These are phyloP conservation scores for Russula olivacea DNA, from an alignment of 768 basidiomycete species.

Conservation along the genomic window DNA sequence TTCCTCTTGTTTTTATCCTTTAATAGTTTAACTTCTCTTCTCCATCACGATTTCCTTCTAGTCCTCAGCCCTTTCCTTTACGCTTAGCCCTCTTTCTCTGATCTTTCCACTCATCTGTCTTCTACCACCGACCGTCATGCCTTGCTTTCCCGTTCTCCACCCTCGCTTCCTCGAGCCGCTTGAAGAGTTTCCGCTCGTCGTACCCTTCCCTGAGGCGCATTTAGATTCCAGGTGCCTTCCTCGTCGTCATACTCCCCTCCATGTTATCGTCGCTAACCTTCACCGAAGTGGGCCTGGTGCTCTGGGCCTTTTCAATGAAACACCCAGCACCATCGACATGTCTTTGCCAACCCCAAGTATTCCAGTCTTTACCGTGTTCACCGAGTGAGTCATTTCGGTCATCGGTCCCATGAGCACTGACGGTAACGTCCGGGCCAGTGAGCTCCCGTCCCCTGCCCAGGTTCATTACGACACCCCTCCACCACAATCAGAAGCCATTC, in stretches of 20 bases:
- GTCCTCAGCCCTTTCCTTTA: conserved; percentile 20
- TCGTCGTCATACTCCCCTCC: background rate
- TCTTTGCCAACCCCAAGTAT: conserved; percentile 20
- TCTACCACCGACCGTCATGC: conserved; percentile 11
- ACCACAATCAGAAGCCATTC: conserved; percentile 25
- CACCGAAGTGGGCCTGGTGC: conserved; percentile 20
- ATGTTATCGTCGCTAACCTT: background rate
- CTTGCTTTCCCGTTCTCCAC: background rate
- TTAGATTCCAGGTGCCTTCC: conserved; percentile 14
- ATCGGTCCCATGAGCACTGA: background rate
- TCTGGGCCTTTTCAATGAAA: conserved; percentile 24
- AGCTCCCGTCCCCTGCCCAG: conserved; percentile 10
- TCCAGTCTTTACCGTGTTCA: conserved; percentile 7
- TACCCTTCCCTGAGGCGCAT: conserved; percentile 21
- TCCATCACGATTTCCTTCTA: conserved; percentile 21
- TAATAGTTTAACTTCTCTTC: conserved; percentile 20
- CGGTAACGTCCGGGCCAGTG: conserved; percentile 1
- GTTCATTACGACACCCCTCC: conserved; percentile 13
- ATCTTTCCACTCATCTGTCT: background rate
- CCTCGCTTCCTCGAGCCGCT: conserved; percentile 21
- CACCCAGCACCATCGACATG: conserved; percentile 23
- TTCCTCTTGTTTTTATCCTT: conserved; percentile 18
- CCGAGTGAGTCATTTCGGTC: conserved; percentile 17
- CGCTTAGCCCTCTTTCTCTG: conserved; percentile 18
- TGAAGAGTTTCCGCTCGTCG: conserved; percentile 22